Conservation (phyloP, 2,329 filamentous ascomycete genomes). For the Ceratocystis alfenasii region DNA sequence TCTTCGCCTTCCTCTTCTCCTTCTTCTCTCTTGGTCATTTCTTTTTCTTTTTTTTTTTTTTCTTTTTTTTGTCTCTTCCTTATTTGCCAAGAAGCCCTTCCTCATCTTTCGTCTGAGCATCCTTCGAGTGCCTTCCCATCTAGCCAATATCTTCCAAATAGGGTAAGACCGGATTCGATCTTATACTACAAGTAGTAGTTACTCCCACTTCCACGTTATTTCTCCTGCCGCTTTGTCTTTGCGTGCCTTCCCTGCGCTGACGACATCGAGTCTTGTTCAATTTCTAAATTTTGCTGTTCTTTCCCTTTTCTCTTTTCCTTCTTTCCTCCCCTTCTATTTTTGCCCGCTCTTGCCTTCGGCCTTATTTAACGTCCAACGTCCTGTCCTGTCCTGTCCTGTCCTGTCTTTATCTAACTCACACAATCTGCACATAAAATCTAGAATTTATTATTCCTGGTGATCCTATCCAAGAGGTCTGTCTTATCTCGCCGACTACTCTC, state of each 20-base stretch:
- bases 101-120: conserved; percentile 1
- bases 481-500: neutral
- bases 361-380: neutral
- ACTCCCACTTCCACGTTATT: conserved; percentile 10
- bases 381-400: neutral
- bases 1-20: neutral
- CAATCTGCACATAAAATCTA: neutral
- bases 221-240: conserved; percentile 4
- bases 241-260: conserved; percentile 2
- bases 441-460: neutral
- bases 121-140: neutral
- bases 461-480: neutral
- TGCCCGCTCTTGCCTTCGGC: neutral
- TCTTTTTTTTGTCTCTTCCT: neutral
- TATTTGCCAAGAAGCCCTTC: neutral
- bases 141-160: neutral
- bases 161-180: conserved; percentile 2
- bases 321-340: neutral
- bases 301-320: conserved; percentile 1
- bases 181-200: conserved; percentile 9
- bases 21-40: neutral
- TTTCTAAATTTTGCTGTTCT: conserved; percentile 5
- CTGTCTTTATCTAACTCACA: conserved; percentile 1
- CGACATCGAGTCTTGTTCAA: conserved; percentile 5
- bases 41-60: neutral